Conservation (phyloP, 768 basidiomycete genomes). For the Leccinum incarnatum region DNA sequence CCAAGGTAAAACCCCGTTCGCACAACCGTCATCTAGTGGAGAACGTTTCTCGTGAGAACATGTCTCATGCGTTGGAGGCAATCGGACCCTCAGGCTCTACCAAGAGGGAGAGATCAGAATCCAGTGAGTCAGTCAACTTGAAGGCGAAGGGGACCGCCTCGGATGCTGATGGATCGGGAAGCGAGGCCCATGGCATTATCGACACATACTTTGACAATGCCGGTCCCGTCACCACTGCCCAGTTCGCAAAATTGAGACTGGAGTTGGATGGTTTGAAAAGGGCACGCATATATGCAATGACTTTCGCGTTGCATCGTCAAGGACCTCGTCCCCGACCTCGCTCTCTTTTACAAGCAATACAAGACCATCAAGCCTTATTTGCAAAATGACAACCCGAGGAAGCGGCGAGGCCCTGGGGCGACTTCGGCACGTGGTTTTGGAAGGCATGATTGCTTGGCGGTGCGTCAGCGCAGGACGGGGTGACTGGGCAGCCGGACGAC, state of each 20-base stretch:
- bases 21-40: conserved; percentile 23
- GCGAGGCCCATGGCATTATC: conserved; percentile 2
- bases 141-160: conserved; percentile 23
- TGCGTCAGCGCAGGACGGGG: conserved; percentile 29
- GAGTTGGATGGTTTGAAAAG: conserved; percentile 59
- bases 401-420: conserved; percentile 44
- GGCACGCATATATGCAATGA: conserved; percentile 19
- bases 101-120: conserved; percentile 37
- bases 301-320: conserved; percentile 63
- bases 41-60: conserved; percentile 14
- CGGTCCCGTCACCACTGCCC: conserved; percentile 43
- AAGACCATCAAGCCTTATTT: conserved; percentile 99
- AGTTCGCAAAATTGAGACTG: conserved; percentile 52
- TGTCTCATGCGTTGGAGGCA: too few species aligned
- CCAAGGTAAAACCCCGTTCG: conserved; percentile 26
- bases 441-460: conserved; percentile 43
- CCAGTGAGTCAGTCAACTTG: conserved; percentile 29
- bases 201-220: conserved; percentile 19
- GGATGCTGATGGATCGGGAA: conserved; percentile 29
- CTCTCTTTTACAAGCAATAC: conserved; percentile 98
- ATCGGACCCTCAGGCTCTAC: neutral
- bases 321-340: conserved; percentile 92
- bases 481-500: conserved; percentile 14
- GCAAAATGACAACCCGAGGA: conserved; percentile 85
- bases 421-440: conserved; percentile 65